These are phyloP conservation scores for Ajuga reptans DNA, from an alignment of 305 asterid species.

Conservation along the genomic window DNA sequence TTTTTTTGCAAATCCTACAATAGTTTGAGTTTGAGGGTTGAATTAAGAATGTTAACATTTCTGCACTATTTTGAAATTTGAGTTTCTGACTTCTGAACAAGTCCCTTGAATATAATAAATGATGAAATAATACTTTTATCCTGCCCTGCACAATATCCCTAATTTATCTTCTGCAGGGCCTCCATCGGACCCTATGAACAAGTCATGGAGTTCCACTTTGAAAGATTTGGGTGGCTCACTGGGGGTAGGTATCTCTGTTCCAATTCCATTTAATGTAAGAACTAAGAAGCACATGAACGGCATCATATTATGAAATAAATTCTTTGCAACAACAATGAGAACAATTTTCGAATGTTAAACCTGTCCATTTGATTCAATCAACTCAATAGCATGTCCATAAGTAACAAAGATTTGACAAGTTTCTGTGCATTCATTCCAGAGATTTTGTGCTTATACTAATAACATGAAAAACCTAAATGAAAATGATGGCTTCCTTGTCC, in stretches of 20 bases:
- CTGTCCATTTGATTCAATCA: background rate
- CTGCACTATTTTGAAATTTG: background rate
- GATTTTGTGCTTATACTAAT: background rate
- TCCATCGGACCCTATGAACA: conserved; percentile 33
- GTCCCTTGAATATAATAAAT: background rate
- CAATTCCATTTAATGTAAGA: conserved; percentile 12
- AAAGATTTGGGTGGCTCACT: conserved; percentile 64
- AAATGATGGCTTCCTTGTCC: background rate
- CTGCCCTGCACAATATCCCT: conserved; percentile 9
- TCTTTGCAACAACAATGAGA: background rate
- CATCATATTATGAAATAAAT: background rate
- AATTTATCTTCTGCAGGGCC: conserved; percentile 46
- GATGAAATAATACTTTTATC: background rate
- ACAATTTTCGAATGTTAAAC: background rate
- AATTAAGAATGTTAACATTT: background rate
- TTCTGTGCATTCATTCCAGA: background rate
- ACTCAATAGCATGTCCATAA: background rate
- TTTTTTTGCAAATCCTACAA: background rate
- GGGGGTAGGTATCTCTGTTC: conserved; percentile 36
- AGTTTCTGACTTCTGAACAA: background rate
- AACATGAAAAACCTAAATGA: background rate
- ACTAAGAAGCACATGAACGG: background rate
- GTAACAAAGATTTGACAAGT: background rate
- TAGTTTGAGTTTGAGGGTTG: background rate
- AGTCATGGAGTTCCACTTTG: conserved; percentile 47